Percentiles rank a stretch among this genome's conserved stretches.
phyloP scores from a whole-genome alignment of 345 rosid species.

The Punica granatum region DNA sequence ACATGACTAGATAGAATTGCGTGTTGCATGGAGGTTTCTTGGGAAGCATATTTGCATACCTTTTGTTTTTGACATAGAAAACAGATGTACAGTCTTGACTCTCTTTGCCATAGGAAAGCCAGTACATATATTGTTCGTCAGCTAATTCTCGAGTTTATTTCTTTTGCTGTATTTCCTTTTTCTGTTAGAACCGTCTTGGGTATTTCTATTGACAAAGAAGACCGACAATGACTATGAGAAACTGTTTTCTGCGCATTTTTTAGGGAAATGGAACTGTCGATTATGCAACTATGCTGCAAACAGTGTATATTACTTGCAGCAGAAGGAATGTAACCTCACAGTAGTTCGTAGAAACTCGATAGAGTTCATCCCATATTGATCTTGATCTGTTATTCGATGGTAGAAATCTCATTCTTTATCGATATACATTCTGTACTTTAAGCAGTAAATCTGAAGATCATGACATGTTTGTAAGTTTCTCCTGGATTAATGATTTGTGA shows the following conservation, averaged over 20 bases:
- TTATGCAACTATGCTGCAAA: not conserved
- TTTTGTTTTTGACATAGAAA: not conserved
- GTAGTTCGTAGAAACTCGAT: not conserved
- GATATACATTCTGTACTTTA: not conserved
- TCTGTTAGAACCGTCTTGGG: no score
- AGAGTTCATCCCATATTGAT: not conserved
- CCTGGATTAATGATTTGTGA: constrained; percentile 52
- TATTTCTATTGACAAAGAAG: no score
- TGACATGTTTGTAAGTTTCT: constrained; percentile 43
- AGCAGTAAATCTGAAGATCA: constrained; percentile 64
- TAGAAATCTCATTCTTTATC: not conserved
- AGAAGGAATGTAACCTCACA: not conserved
- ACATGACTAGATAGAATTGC: not conserved
- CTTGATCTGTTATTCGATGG: not conserved
- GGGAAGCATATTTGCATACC: not conserved
- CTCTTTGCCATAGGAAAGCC: not conserved
- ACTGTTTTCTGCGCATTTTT: no score
- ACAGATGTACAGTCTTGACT: no score
- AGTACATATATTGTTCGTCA: not conserved
- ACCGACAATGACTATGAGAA: no score
- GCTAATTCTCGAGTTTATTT: not conserved
- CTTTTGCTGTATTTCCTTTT: not conserved
- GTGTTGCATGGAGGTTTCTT: not conserved
- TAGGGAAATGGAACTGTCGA: no score
- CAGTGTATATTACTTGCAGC: not conserved